Conservation (phyloP, 768 basidiomycete species). For the Podaxis sp. region DNA sequence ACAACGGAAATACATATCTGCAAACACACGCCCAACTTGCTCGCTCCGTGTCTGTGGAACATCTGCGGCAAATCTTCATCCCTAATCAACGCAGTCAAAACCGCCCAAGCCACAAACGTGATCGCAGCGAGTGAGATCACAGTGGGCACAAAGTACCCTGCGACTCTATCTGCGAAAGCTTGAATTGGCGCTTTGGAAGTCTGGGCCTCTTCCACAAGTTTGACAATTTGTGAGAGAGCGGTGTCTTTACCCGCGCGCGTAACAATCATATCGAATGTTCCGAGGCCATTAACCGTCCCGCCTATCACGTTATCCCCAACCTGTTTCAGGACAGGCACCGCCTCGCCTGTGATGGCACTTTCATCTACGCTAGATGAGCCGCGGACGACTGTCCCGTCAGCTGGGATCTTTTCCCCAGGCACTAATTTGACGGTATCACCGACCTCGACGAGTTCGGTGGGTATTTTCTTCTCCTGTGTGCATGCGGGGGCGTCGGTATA, state of each 20-base stretch:
- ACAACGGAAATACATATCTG: slow-evolving; percentile 98
- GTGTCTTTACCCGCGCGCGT: slow-evolving; percentile 96
- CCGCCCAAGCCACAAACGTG: slow-evolving; percentile 85
- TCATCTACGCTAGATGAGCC: slow-evolving; percentile 93
- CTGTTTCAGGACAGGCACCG: slow-evolving; percentile 83
- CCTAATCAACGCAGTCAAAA: slow-evolving; percentile 58
- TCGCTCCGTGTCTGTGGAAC: slow-evolving; percentile 83
- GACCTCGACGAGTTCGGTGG: slow-evolving; percentile 93
- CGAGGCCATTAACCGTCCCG: slow-evolving; percentile 94
- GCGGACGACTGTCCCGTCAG: slow-evolving; percentile 86
- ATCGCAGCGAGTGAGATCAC: slow-evolving; percentile 80
- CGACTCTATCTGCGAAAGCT: slow-evolving; percentile 91
- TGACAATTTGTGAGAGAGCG: slow-evolving; percentile 93
- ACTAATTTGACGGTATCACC: slow-evolving; percentile 92
- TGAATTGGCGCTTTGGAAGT: slow-evolving; percentile 98
- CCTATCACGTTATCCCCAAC: slow-evolving; percentile 88
- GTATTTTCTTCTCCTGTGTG: slow-evolving; percentile 83
- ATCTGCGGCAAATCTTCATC: slow-evolving; percentile 70
- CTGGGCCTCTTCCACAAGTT: slow-evolving; percentile 96
- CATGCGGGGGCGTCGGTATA: slow-evolving; percentile 84
- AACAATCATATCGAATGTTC: slow-evolving; percentile 96
- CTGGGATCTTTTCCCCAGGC: slow-evolving; percentile 95
- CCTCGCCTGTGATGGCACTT: slow-evolving; percentile 95
- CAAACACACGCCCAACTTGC: slow-evolving; percentile 85
- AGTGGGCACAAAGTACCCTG: slow-evolving; percentile 92